Evolutionary conservation across 805 yeast species (phyloP), one percentile per base, ranked within the genome.

Genomic region (Sungouiozyma ichnusensis): DNA sequence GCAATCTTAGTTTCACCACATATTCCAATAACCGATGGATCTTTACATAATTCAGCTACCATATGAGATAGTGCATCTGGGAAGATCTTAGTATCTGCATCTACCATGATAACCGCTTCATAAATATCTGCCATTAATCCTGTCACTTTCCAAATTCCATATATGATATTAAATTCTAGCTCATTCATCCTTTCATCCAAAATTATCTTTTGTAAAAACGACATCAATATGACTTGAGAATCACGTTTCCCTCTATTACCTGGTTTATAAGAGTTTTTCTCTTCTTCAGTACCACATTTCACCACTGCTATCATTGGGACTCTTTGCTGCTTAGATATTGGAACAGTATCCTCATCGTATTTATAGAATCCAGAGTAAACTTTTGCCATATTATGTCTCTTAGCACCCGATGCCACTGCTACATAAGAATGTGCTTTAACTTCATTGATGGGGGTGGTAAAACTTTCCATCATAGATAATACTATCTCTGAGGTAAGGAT

Each of bases 181-280:
- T 81, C 85, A 0, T 95, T 81, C 96, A 87, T 87, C 71, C 96
- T 78, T 62, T 88, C 97, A 62, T 87, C 88, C 62, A 85, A 86
- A 53, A 88, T 85, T 16, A 87, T 74, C 52, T 78, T 81, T 63
- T 87, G 95, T 55, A 87, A 70, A 63, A 87, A 87, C 0, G 90
- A 79, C 96, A 87, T 87, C 53, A 87, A 68, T 47, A 87, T 80
- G 45, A 87, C 79, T 62, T 87, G 97, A 17, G 96, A 85, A 58
- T 87, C 97, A 66, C 97, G 83, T 63, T 87, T 87, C 65, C 97
- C 97, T 71, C 97, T 79, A 61, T 87, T 87, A 51, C 97, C 97
- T 3, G 95, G 95, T 57, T 79, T 81, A 2, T 79, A 68, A 3
- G 80, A 69, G 13, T 72, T 71, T 27, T 76, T 79, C 60, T 86